These are phyloP conservation scores for Botryotinia calthae DNA, from an alignment of 2,329 filamentous ascomycete species.

Conservation along the genomic window DNA sequence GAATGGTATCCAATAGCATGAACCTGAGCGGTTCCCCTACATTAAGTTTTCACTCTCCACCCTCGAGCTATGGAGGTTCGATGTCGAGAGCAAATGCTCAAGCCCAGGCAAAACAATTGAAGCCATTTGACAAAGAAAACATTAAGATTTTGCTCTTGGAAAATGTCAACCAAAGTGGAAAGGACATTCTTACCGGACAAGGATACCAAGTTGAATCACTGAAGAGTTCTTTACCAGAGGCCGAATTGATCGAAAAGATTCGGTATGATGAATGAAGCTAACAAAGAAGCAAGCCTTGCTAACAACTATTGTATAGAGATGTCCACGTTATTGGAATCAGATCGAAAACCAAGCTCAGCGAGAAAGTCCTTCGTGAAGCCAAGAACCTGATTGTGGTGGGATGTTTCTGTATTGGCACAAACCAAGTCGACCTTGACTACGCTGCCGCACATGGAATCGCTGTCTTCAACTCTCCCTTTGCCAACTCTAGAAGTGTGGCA, in stretches of 20 bases:
- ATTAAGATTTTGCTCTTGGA: constrained; percentile 95
- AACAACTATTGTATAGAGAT: constrained; percentile 55
- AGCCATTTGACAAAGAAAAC: constrained; percentile 93
- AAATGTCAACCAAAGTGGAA: constrained; percentile 90
- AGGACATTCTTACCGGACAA: constrained; percentile 76
- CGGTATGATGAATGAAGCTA: constrained; percentile 49
- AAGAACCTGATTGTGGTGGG: constrained; percentile 94
- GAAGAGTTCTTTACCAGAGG: constrained; percentile 87
- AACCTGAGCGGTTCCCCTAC: constrained; percentile 65
- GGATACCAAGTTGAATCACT: constrained; percentile 94
- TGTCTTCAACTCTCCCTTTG: constrained; percentile 98
- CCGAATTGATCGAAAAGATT: constrained; percentile 96
- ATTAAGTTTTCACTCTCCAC: constrained; percentile 70
- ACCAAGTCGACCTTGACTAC: constrained; percentile 84
- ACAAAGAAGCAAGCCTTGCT: constrained; percentile 18
- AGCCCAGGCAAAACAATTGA: constrained; percentile 69
- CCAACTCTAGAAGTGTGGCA: constrained; percentile 94
- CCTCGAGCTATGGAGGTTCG: constrained; percentile 55
- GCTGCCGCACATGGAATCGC: constrained; percentile 84
- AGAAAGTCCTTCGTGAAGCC: constrained; percentile 79
- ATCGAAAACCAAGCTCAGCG: constrained; percentile 93
- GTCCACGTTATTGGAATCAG: constrained; percentile 97
- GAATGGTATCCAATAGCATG: constrained; percentile 56
- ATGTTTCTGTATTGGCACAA: constrained; percentile 99
- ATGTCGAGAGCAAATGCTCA: constrained; percentile 41